Evolutionary conservation across 2,329 filamentous ascomycete species (phyloP).

Genomic region (Cladosporium austrohemisphaericum): DNA sequence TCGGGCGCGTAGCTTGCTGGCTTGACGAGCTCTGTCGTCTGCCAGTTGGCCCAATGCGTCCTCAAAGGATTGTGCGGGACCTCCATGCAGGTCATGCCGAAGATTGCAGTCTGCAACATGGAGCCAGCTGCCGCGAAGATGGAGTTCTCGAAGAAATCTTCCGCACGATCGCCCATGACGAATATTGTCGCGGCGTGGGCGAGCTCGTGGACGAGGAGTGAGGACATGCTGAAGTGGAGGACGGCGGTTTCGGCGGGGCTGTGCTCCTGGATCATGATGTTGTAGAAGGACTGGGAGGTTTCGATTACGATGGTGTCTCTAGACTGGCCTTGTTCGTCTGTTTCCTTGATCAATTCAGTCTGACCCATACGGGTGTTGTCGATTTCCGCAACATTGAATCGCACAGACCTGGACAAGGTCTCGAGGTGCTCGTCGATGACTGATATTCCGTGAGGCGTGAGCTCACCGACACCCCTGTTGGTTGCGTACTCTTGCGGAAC

Average conservation of each 20-base stretch:
- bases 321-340: not conserved
- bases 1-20: too few species aligned
- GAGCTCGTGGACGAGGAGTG: not conserved
- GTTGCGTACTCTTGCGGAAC: not conserved
- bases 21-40: too few species aligned
- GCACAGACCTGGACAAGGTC: not conserved
- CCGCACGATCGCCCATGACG: not conserved
- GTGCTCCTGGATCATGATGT: too few species aligned
- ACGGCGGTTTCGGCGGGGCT: not conserved
- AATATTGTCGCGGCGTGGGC: not conserved
- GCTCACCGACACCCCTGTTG: not conserved
- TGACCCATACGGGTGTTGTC: not conserved
- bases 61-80: too few species aligned
- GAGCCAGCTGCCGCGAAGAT: not conserved
- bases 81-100: not conserved
- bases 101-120: not conserved
- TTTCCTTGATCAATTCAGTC: not conserved
- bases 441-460: not conserved
- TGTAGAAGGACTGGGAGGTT: too few species aligned
- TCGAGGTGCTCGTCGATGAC: not conserved
- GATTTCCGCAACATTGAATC: not conserved
- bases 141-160: conserved; percentile 7
- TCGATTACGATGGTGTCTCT: not conserved
- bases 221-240: not conserved
- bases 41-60: too few species aligned